Percentiles rank a stretch among this genome's conserved stretches.
Conservation (phyloP, 1,284 basidiomycete species). For the Pyrrhoderma noxium region DNA sequence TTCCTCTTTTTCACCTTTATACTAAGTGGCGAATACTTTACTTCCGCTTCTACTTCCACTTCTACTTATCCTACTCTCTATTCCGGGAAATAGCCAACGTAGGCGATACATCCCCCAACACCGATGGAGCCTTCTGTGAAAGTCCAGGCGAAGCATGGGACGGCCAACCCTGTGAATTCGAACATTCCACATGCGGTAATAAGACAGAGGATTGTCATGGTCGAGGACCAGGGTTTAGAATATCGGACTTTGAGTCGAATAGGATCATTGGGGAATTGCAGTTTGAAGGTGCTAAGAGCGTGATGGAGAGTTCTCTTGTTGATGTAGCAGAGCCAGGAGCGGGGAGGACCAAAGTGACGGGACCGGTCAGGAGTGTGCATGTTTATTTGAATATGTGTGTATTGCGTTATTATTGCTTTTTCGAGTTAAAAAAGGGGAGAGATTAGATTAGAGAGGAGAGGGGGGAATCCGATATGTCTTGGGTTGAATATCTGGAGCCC, state of each 20-base stretch:
- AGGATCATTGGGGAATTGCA: conserved; percentile 60
- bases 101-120: conserved; percentile 73
- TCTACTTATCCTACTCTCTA: too few species aligned
- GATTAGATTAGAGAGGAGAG: too few species aligned
- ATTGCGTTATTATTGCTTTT: not conserved
- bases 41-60: too few species aligned
- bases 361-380: conserved; percentile 60
- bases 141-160: conserved; percentile 62
- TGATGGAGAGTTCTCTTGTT: conserved; percentile 38
- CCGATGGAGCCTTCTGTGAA: conserved; percentile 69
- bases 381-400: conserved; percentile 61
- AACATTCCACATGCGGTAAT: conserved; percentile 71
- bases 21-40: too few species aligned
- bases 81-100: conserved; percentile 64
- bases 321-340: conserved; percentile 29
- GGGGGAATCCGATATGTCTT: too few species aligned
- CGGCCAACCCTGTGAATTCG: conserved; percentile 55
- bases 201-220: conserved; percentile 61
- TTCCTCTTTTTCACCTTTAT: conserved; percentile 3
- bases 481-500: too few species aligned
- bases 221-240: conserved; percentile 63
- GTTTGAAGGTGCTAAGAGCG: conserved; percentile 53
- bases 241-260: conserved; percentile 68
- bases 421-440: not conserved
- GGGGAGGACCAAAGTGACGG: conserved; percentile 23